These are phyloP conservation scores for Irineochytrium annulatum DNA, from an alignment of 192 early-diverging fungal species.

Conservation along the genomic window DNA sequence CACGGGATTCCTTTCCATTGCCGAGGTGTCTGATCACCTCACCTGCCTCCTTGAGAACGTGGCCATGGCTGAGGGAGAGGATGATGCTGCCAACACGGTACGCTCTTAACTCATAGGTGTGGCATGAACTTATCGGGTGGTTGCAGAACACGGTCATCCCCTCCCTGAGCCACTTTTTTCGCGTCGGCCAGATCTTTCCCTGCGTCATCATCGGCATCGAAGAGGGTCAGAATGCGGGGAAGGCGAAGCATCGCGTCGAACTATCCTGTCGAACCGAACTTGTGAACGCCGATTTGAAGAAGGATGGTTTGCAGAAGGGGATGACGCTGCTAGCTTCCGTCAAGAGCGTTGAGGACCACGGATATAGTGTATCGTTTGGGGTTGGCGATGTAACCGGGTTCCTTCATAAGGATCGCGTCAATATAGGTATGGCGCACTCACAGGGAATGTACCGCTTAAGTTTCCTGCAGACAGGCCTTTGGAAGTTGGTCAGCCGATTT, in stretches of 20 bases:
- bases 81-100: constrained; percentile 38
- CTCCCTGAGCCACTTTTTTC: constrained; percentile 63
- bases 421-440: too few relatives aligned
- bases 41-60: constrained; percentile 66
- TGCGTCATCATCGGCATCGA: constrained; percentile 59
- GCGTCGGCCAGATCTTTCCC: constrained; percentile 79
- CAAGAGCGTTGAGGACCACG: constrained; percentile 87
- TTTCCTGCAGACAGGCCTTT: constrained; percentile 22
- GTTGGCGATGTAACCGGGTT: constrained; percentile 69
- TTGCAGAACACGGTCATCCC: constrained; percentile 60
- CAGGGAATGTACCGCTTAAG: too few relatives aligned
- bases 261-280: constrained; percentile 74
- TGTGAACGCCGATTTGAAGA: constrained; percentile 68
- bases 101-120: neutral
- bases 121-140: constrained; percentile 9
- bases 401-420: constrained; percentile 64
- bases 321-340: constrained; percentile 46
- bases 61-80: constrained; percentile 53
- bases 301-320: constrained; percentile 65
- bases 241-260: constrained; percentile 63
- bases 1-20: constrained; percentile 77
- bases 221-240: constrained; percentile 26
- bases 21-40: constrained; percentile 75
- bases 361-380: constrained; percentile 78
- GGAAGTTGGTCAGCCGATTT: constrained; percentile 71